Percentiles rank a stretch among this genome's conserved stretches.
phyloP scores from a whole-genome alignment of 2,329 filamentous ascomycete genomes.

The Aspergillus carbonarius region DNA sequence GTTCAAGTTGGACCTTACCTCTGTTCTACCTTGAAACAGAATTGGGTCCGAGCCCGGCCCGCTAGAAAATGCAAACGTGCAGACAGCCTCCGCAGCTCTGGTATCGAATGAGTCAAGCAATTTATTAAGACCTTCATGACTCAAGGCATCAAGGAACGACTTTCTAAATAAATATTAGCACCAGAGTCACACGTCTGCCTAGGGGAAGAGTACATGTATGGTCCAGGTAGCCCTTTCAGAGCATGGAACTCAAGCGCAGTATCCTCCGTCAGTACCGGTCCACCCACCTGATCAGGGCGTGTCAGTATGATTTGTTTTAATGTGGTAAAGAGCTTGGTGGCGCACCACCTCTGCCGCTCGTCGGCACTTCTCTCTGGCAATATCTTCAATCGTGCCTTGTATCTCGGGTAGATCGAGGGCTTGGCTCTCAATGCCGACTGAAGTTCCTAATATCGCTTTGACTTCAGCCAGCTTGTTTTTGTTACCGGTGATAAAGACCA shows the following conservation, averaged over 20 bases:
- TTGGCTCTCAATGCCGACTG: conserved; percentile 71
- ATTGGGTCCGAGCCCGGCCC: conserved; percentile 82
- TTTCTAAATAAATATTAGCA: conserved; percentile 60
- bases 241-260: conserved; percentile 93
- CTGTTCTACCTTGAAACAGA: conserved; percentile 87
- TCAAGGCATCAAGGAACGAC: conserved; percentile 84
- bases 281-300: conserved; percentile 60
- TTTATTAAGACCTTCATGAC: conserved; percentile 83
- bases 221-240: conserved; percentile 84
- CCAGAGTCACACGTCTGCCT: conserved; percentile 29
- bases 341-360: conserved; percentile 74
- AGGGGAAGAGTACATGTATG: conserved; percentile 71
- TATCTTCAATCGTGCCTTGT: conserved; percentile 88
- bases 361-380: conserved; percentile 82
- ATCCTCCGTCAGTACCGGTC: conserved; percentile 92
- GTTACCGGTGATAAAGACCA: conserved; percentile 98
- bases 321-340: not conserved
- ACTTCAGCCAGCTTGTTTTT: conserved; percentile 91
- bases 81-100: conserved; percentile 89
- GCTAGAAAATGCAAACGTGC: conserved; percentile 88
- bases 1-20: conserved; percentile 51
- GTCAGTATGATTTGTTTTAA: conserved; percentile 3
- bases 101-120: conserved; percentile 84
- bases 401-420: conserved; percentile 82
- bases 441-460: conserved; percentile 74